Percentiles rank a stretch among this genome's conserved stretches.
phyloP scores from a whole-genome alignment of 2,329 filamentous ascomycete genomes.

The Parafenestella ontariensis region DNA sequence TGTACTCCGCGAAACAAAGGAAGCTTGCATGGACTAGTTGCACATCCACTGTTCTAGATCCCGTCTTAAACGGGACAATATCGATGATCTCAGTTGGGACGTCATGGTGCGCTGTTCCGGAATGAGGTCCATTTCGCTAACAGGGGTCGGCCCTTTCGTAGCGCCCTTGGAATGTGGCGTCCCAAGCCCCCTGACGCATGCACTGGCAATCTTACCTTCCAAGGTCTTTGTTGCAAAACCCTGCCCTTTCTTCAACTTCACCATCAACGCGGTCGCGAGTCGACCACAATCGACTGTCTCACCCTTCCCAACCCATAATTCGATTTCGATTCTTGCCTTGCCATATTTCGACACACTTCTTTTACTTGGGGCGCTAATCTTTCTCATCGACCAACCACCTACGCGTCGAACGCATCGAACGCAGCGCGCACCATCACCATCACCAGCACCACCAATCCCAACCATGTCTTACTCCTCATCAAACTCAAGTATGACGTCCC shows the following conservation, averaged over 20 bases:
- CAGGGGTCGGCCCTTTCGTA: neutral
- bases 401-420: slow-evolving; percentile 10
- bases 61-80: slow-evolving; percentile 5
- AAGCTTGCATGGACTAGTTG: neutral
- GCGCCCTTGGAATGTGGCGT: slow-evolving; percentile 11
- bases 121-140: slow-evolving; percentile 16
- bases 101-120: slow-evolving; percentile 18
- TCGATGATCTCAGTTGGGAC: slow-evolving; percentile 10
- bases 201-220: slow-evolving; percentile 17
- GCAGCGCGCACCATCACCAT: slow-evolving; percentile 1
- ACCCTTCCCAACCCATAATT: neutral
- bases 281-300: neutral
- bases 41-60: neutral
- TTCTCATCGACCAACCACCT: slow-evolving; percentile 2
- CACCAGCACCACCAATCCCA: neutral
- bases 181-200: slow-evolving; percentile 18
- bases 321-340: neutral
- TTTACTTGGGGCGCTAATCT: neutral
- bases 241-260: neutral
- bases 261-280: neutral
- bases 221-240: neutral
- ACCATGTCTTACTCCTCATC: slow-evolving; percentile 16
- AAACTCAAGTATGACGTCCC: slow-evolving; percentile 12
- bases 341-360: neutral
- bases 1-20: neutral